phyloP scores from a whole-genome alignment of 768 basidiomycete species.

The Panus rudis region DNA sequence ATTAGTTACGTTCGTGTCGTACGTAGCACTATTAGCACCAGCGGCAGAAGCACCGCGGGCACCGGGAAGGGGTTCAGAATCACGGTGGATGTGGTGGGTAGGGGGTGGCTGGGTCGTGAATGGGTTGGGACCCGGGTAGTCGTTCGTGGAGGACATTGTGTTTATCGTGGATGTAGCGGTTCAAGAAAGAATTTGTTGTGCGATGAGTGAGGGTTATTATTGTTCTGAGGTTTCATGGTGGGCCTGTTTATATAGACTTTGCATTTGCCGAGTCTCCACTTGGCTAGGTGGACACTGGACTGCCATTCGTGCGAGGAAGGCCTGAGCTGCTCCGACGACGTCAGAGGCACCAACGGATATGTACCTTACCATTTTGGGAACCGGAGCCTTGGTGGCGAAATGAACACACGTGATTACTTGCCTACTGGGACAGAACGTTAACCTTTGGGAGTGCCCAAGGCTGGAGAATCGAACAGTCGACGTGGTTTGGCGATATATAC shows the following conservation, averaged over 20 bases:
- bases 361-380: too few species aligned
- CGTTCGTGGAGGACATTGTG: conserved; percentile 2
- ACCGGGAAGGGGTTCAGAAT: conserved; percentile 44
- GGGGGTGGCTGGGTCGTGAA: conserved; percentile 22
- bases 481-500: too few species aligned
- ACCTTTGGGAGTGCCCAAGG: too few species aligned
- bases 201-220: neutral
- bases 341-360: too few species aligned
- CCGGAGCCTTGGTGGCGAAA: too few species aligned
- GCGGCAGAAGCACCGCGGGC: conserved; percentile 32
- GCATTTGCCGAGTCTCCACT: too few species aligned
- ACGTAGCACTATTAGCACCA: conserved; percentile 26
- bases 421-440: too few species aligned
- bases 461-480: too few species aligned
- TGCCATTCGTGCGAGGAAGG: too few species aligned
- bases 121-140: conserved; percentile 6
- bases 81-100: conserved; percentile 38
- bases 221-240: neutral
- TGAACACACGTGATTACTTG: too few species aligned
- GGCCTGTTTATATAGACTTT: neutral
- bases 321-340: too few species aligned
- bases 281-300: too few species aligned
- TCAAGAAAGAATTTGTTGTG: neutral
- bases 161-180: neutral
- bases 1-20: conserved; percentile 33